Evolutionary conservation across 2,329 filamentous ascomycete genomes (phyloP), one percentile per base, ranked within the genome.

Genomic region (Neurospora sp.): DNA sequence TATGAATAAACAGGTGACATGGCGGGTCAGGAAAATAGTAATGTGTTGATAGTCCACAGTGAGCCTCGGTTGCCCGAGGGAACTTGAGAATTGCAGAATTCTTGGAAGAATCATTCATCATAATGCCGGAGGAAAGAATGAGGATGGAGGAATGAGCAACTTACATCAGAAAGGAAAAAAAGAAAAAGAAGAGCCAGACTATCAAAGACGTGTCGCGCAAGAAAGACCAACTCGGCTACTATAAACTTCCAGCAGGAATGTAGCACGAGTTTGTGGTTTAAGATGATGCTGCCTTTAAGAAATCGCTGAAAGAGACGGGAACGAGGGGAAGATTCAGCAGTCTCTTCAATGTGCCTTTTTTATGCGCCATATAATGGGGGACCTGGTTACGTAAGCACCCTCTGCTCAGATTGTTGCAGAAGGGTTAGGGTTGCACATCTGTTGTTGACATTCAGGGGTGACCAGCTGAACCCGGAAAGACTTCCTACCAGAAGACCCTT

Each of bases 11-110:
- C 11, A 58, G 5, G 28, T 36, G 15, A 62, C 52, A 62, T 62
- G 52, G 28, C 52, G 8, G 15, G n/a, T 74, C 72, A 73, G 73
- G 62, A 39, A 70, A 67, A 66, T 69, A 69, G 66, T 70, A 71
- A 73, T 74, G 72, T 75, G 71, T 71, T 58, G 66, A 66, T 68
- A 42, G 70, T 75, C 74, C 71, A 75, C 74, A 75, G 11, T 23
- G 71, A 68, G 10, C 40, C 68, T 70, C 70, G 40, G 23, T 28
- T 69, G n/a, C 33, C 23, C 38, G 42, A 71, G 70, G 68, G 43
- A 68, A 69, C 75, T 80, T 84, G 78, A 79, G 82, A 80, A 83
- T 84, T 84, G 82, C 82, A 84, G 82, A 84, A 84, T 83, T 82
- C 82, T 75, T 76, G 67, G 68, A 74, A 74, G 71, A 74, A 74